A percentile compares a stretch with the other conserved stretches of the same genome.
Evolutionary conservation across 345 rosid species (phyloP).

Genomic region (Geranium rotundifolium): DNA sequence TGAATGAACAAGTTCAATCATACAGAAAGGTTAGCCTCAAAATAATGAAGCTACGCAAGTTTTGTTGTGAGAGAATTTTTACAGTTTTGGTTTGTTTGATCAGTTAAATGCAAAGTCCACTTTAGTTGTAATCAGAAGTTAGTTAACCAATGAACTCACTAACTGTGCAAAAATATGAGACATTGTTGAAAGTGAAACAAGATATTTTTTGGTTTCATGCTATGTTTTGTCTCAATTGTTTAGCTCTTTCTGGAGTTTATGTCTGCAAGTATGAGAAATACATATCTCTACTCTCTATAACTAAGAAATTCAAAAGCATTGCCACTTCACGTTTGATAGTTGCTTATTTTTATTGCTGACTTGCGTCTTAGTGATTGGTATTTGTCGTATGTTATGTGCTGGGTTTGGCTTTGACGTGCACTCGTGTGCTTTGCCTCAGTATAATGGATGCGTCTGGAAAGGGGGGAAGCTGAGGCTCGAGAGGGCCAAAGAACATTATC

Average conservation of each 20-base stretch:
- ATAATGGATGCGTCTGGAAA: conserved; percentile 85
- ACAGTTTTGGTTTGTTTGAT: no score
- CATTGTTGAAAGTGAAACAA: no score
- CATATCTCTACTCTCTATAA: no score
- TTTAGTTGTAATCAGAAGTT: no score
- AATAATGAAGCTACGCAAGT: no score
- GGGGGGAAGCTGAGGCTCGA: conserved; percentile 77
- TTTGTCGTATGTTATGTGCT: neutral
- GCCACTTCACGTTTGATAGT: neutral
- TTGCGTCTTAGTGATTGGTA: neutral
- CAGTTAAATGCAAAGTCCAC: no score
- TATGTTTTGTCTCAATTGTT: neutral
- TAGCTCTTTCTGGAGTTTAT: neutral
- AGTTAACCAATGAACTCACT: no score
- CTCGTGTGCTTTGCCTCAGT: conserved; percentile 24
- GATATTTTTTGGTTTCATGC: no score
- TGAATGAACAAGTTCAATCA: no score
- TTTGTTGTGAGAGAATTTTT: no score
- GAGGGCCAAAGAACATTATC: conserved; percentile 80
- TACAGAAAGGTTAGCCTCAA: no score
- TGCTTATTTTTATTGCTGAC: neutral
- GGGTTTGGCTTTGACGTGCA: neutral
- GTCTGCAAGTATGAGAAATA: neutral
- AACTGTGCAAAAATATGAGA: no score
- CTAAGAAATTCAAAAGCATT: neutral